Base-by-base conservation (phyloP, 352 stramenopile species). In the Pythium phragmiticola region DNA sequence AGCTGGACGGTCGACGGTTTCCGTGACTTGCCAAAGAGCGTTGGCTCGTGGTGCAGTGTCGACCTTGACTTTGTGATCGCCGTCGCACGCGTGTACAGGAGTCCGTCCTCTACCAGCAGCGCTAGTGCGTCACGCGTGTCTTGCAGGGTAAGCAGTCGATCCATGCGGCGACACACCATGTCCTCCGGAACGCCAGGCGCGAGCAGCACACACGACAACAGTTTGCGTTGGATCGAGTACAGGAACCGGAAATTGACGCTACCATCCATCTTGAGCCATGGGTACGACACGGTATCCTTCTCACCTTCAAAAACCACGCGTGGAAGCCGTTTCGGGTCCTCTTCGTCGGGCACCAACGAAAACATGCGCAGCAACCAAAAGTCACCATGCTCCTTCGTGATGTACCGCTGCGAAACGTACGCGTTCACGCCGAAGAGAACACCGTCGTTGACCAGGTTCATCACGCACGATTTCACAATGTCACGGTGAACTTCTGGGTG, bases 241-340 rank as follows among this genome's bases (percentile, higher is more conserved):
- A 94, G 39, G 54, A 94, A 94, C 28, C 72, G 75, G 63, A 84
- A 82, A 59, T 94, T 90, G 33, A 77, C 82, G 52, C 73, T 78
- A 30, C 84, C 82, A 56, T 92, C 76, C 84, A 92, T 94, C 64
- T 90, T 90, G 28, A 92, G 72, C 84, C 84, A 94, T 28, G 84
- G 84, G 58, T 82, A 93, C 30, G 84, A 85, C 9, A 90, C 63
- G 45, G 76, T 87, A 51, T 92, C 77, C 65, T 90, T 90, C 57
- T 90, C 81, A n/a, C 70, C 81, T 70, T 90, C 78, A 45, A 90
- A 91, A 0, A 90, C 53, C 50, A 90, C 74, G 17, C 74, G 74
- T 59, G 13, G 48, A 53, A 46, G 57, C 21, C 57, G 26, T 28
- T 63, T 48, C 13, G 23, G 30, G 11, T 65, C 39, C 13, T 46